Evolutionary conservation across 75 land plant genomes (phyloP).

Genomic region (Selaginella tamariscina): DNA sequence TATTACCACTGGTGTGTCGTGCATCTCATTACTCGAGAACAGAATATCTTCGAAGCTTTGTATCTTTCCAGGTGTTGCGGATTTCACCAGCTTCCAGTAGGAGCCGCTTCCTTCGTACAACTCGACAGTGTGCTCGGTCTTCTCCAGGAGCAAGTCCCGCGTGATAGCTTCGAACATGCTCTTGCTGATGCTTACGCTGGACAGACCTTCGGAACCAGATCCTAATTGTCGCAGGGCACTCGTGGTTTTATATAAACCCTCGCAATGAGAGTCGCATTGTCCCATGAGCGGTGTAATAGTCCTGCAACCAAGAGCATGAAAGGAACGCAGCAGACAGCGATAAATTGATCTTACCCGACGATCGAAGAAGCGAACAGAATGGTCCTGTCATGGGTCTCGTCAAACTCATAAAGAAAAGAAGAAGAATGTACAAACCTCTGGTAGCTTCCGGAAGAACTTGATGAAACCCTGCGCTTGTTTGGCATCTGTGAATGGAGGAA

Average conservation of each 20-base stretch:
- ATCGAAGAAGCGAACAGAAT: conserved; percentile 85
- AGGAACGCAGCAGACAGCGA: not conserved
- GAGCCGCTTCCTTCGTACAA: conserved; percentile 94
- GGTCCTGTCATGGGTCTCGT: conserved; percentile 32
- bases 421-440: conserved; percentile 30
- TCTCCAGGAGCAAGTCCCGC: conserved; percentile 80
- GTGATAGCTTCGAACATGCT: conserved; percentile 89
- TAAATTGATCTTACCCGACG: conserved; percentile 44
- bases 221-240: conserved; percentile 78
- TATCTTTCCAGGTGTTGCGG: conserved; percentile 82
- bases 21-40: conserved; percentile 96
- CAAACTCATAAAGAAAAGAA: conserved; percentile 12
- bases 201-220: conserved; percentile 48
- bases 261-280: conserved; percentile 84
- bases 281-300: conserved; percentile 93
- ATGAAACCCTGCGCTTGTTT: conserved; percentile 91
- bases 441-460: conserved; percentile 59
- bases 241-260: conserved; percentile 78
- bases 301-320: conserved; percentile 30
- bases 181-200: conserved; percentile 79
- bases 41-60: conserved; percentile 88
- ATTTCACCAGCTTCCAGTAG: conserved; percentile 72
- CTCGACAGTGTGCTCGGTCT: conserved; percentile 80
- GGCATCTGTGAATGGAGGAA: conserved; percentile 41
- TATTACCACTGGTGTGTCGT: conserved; percentile 80